Evolutionary conservation across 139 green algal species (phyloP).

Genomic region (Zygnema cylindricum): DNA sequence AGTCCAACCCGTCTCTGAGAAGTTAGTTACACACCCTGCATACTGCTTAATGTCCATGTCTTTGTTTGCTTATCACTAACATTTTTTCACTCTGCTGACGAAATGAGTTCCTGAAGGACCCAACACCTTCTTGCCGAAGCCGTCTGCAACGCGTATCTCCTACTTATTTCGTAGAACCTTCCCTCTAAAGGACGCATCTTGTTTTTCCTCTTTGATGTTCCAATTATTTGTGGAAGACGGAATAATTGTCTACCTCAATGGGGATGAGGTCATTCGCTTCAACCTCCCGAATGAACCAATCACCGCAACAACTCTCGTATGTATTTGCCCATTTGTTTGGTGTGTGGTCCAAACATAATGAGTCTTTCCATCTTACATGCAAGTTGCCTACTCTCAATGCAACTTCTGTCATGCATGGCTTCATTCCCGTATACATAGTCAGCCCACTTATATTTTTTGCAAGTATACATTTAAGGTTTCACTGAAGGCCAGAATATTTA

Average conservation of each 20-base stretch:
- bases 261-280: neutral
- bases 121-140: neutral
- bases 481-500: too few species aligned
- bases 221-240: neutral
- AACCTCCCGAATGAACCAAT: neutral
- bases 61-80: neutral
- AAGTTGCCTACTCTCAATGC: too few species aligned
- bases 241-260: neutral
- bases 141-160: neutral
- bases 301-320: neutral
- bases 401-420: too few species aligned
- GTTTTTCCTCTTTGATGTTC: neutral
- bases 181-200: neutral
- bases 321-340: too few species aligned
- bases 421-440: too few species aligned
- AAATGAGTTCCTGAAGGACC: neutral
- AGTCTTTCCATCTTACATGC: too few species aligned
- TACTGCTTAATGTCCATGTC: neutral
- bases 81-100: neutral
- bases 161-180: conserved; percentile 10
- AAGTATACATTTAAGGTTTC: too few species aligned
- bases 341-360: too few species aligned
- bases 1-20: neutral
- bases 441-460: too few species aligned
- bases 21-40: neutral